Base-by-base conservation (phyloP, 257 asterid genomes). In the Penstemon davidsonii region DNA sequence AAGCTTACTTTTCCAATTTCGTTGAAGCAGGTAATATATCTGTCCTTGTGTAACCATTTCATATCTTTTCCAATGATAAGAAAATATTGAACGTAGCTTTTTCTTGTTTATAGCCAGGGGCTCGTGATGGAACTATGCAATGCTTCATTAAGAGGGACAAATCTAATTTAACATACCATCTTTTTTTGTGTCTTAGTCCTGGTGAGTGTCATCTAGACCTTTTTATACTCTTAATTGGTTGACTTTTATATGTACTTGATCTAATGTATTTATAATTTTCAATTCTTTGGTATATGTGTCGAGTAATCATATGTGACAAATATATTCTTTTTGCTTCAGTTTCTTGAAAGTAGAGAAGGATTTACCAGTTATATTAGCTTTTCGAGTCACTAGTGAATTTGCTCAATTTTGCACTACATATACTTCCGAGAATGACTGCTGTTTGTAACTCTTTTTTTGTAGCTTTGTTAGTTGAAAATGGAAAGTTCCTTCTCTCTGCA, bases 81-180 rank as follows among this genome's bases (percentile, higher is more conserved):
- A 44, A 70, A 40, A 69, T 44, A 36, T 50, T 40, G 42, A 54
- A 36, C 38, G 25, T 76, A 25, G 5, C 10, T 46, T 65, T 51
- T 67, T 66, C 39, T 19, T 38, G 4, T 66, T 55, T 69, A 5
- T 83, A 85, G 88, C 88, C 91, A 6, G 91, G 91, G 38, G 60
- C 76, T 73, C 88, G 88, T 54, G 91, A 85, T 64, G 88, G 88
- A 60, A 74, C 83, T 42, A 83, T 85, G n/a, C 91, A 85, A 46
- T 85, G 91, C 85, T 85, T 83, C 76, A 85, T 85, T 53, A 85
- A 85, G 81, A 80, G 91, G 73, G 85, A 85, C 76, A 85, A 83
- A 68, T 85, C 88, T 60, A 81, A 83, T 42, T 67, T 80, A 56
- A 85, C 82, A 6, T 85, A 83, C 70, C 91, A 77, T 70, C 88